These are phyloP conservation scores for Globisporangium barbulae DNA, from an alignment of 352 stramenopile species.

Conservation along the genomic window DNA sequence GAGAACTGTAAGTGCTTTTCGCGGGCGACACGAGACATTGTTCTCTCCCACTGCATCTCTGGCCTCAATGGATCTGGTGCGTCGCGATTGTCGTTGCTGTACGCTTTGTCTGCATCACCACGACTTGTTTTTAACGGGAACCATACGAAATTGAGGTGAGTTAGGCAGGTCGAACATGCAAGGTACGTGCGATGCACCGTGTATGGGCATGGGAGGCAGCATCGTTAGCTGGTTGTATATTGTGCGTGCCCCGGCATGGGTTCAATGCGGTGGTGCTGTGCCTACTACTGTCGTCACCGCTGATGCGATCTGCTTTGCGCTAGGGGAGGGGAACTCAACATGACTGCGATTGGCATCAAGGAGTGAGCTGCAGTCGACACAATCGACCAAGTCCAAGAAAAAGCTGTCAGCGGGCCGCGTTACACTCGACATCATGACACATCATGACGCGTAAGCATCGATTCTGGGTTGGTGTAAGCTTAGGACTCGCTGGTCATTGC, in stretches of 20 bases:
- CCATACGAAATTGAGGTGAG: background rate
- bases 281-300: background rate
- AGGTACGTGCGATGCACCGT: constrained; percentile 11
- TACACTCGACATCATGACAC: constrained; percentile 24
- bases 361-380: constrained; percentile 30
- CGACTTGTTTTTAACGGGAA: background rate
- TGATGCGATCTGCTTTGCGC: constrained; percentile 49
- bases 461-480: too few species aligned
- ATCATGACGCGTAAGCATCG: constrained; percentile 13
- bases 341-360: constrained; percentile 28
- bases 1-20: constrained; percentile 57
- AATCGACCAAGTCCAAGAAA: constrained; percentile 3
- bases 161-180: constrained; percentile 46
- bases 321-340: constrained; percentile 29
- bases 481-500: constrained; percentile 19
- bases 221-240: too few species aligned
- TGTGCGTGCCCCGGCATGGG: too few species aligned
- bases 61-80: constrained; percentile 42
- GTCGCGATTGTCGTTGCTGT: background rate
- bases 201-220: too few species aligned
- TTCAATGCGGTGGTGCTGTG: background rate
- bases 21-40: too few species aligned
- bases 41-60: too few species aligned
- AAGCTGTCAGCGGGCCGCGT: constrained; percentile 24
- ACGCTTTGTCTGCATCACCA: background rate